Base-by-base conservation (phyloP, 2,329 filamentous ascomycete genomes). In the Xylaria sp. region DNA sequence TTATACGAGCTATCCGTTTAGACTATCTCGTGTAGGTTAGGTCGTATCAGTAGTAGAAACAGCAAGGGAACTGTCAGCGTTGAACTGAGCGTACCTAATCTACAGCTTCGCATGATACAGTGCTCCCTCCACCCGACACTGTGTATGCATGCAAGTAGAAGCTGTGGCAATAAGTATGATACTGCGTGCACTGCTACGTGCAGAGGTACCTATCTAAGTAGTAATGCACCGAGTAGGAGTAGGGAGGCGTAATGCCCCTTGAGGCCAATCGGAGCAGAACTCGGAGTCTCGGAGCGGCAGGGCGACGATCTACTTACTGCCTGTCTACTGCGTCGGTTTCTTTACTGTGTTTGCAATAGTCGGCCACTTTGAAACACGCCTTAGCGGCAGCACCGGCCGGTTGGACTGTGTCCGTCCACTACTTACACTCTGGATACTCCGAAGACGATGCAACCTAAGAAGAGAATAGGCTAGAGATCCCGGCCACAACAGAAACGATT, bases 261-360 rank as follows among this genome's bases (percentile, higher is more conserved):
- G 49, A 52, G 51, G 46, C 46, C 58, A 61, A 64, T 58, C 58
- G 61, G n/a, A n/a, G n/a, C n/a, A n/a, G n/a, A n/a, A n/a, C n/a
- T n/a, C n/a, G n/a, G 61, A 64, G 61, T 46, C 54, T 54, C 54
- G 54, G 35, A 37, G 54, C 35, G 21, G 48, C 41, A 54, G 17
- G 23, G 43, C 31, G 52, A 44, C 43, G 61, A 61, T 64, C 61
- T 27, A 29, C 10, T 37, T 54, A 43, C 27, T 35, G 8, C 21
- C n/a, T n/a, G n/a, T n/a, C n/a, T n/a, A 47, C 15, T 21, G 25
- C 29, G n/a, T 60, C 61, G 61, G 57, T 56, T 27, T 58, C 54
- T 51, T 61, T 61, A 61, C 61, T 55, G 10, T 25, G 58, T 61
- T 64, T 54, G 58, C 48, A 23, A 58, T 61, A 58, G 61, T 48